phyloP scores from a whole-genome alignment of 805 yeast genomes.

The Lachancea cidri region DNA sequence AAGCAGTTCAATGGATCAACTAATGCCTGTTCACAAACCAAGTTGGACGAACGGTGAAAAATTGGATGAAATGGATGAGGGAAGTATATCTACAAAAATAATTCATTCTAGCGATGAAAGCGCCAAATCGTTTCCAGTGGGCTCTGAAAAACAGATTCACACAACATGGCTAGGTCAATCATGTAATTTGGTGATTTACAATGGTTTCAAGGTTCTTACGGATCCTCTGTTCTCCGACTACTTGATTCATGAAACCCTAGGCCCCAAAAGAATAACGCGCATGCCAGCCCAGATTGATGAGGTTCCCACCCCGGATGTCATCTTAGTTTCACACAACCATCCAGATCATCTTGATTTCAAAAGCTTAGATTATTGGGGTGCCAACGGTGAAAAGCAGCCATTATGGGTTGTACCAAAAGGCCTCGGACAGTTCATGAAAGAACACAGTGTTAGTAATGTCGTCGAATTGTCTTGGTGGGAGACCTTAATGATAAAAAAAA shows the following conservation, averaged over 20 bases:
- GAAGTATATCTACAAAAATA: not conserved
- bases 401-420: constrained; percentile 93
- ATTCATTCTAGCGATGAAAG: not conserved
- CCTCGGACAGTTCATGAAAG: constrained; percentile 51
- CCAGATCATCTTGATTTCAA: constrained; percentile 87
- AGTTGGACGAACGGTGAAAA: constrained; percentile 29
- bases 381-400: constrained; percentile 23
- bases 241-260: constrained; percentile 56
- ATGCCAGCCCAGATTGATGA: constrained; percentile 63
- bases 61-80: not conserved
- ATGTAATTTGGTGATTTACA: constrained; percentile 67
- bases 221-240: constrained; percentile 77
- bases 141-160: constrained; percentile 10
- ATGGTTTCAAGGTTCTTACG: constrained; percentile 70
- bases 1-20: constrained; percentile 42
- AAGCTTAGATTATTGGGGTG: constrained; percentile 39
- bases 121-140: constrained; percentile 1
- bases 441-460: constrained; percentile 54
- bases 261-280: constrained; percentile 82
- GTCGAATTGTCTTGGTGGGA: constrained; percentile 96
- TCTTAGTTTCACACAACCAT: constrained; percentile 87
- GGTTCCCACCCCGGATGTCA: constrained; percentile 63
- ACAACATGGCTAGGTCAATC: constrained; percentile 94
- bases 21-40: constrained; percentile 60
- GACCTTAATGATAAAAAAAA: constrained; percentile 30